phyloP scores from a whole-genome alignment of 2,329 filamentous ascomycete genomes.

The Fonsecaea nubica region DNA sequence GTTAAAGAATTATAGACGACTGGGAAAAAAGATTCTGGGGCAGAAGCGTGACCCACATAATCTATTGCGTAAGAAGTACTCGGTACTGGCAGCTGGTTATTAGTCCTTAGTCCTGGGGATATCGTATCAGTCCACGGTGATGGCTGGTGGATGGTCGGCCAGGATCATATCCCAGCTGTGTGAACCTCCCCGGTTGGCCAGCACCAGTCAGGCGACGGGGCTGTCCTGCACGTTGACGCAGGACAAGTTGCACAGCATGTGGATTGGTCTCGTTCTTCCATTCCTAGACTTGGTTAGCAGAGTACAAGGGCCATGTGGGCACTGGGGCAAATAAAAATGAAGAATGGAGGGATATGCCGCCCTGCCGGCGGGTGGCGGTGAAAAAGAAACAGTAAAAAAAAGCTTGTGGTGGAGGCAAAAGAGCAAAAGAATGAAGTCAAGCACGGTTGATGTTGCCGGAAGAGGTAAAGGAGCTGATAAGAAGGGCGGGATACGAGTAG shows the following conservation, averaged over 20 bases:
- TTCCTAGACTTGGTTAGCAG: background rate
- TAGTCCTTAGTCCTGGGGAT: background rate
- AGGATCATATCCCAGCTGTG: background rate
- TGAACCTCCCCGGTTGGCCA: background rate
- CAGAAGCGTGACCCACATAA: conserved; percentile 9
- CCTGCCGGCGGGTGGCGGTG: conserved; percentile 20
- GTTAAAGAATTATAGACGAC: background rate
- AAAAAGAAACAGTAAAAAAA: conserved; percentile 4
- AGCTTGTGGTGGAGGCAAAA: conserved; percentile 10
- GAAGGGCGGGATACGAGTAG: background rate
- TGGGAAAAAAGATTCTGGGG: conserved; percentile 1
- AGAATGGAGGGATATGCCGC: conserved; percentile 6
- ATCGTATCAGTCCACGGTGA: conserved; percentile 15
- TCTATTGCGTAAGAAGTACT: conserved; percentile 5
- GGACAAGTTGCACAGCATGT: background rate
- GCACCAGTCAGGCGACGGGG: conserved; percentile 1
- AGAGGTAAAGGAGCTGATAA: conserved; percentile 21
- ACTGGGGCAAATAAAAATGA: conserved; percentile 5
- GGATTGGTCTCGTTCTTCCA: background rate
- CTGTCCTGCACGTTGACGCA: background rate
- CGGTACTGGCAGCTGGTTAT: background rate
- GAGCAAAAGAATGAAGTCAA: background rate
- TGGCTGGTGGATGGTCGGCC: background rate
- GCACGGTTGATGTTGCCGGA: conserved; percentile 24
- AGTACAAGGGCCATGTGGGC: background rate